Percentiles rank a stretch among this genome's conserved stretches.
phyloP scores from a whole-genome alignment of 176 grass and related monocot species.

The Ananas comosus region DNA sequence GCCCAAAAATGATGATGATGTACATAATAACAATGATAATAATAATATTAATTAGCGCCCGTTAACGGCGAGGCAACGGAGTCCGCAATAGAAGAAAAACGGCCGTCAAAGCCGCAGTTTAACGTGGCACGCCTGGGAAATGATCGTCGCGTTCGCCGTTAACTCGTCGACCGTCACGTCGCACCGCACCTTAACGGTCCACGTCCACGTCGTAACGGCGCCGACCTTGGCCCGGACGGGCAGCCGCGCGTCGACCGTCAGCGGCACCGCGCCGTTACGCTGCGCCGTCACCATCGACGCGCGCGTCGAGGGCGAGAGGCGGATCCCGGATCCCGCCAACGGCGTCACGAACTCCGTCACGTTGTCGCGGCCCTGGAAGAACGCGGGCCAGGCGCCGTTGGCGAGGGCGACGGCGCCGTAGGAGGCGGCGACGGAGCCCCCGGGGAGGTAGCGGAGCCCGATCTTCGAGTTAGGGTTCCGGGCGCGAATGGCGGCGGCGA shows the following conservation, averaged over 20 bases:
- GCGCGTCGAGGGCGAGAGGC: slow-evolving; percentile 27
- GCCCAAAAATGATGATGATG: too few relatives aligned
- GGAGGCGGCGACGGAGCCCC: slow-evolving; percentile 28
- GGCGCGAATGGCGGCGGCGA: slow-evolving; percentile 31
- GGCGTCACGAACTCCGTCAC: slow-evolving; percentile 37
- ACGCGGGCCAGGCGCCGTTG: slow-evolving; percentile 39
- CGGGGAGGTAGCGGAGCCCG: slow-evolving; percentile 30
- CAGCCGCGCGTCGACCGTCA: slow-evolving; percentile 41
- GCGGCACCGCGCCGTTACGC: slow-evolving; percentile 36
- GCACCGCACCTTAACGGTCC: slow-evolving; percentile 42
- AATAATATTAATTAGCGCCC: too few relatives aligned
- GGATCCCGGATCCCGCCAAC: slow-evolving; percentile 37
- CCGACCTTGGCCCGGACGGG: slow-evolving; percentile 50
- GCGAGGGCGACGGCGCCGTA: slow-evolving; percentile 36
- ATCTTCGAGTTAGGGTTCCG: slow-evolving; percentile 46
- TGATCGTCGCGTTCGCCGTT: slow-evolving; percentile 32
- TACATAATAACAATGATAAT: too few relatives aligned
- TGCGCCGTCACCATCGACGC: slow-evolving; percentile 36
- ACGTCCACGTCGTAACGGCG: slow-evolving; percentile 38
- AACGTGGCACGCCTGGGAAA: slow-evolving; percentile 39
- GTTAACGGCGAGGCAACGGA: too few relatives aligned
- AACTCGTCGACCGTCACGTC: slow-evolving; percentile 38
- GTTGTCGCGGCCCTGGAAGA: slow-evolving; percentile 47
- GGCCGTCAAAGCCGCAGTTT: slow-evolving; percentile 8
- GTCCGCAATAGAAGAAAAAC: too few relatives aligned